Percentiles rank a stretch among this genome's conserved stretches.
Conservation (phyloP, 2,329 filamentous ascomycete genomes). For the Aspergillus ochraceoroseus region DNA sequence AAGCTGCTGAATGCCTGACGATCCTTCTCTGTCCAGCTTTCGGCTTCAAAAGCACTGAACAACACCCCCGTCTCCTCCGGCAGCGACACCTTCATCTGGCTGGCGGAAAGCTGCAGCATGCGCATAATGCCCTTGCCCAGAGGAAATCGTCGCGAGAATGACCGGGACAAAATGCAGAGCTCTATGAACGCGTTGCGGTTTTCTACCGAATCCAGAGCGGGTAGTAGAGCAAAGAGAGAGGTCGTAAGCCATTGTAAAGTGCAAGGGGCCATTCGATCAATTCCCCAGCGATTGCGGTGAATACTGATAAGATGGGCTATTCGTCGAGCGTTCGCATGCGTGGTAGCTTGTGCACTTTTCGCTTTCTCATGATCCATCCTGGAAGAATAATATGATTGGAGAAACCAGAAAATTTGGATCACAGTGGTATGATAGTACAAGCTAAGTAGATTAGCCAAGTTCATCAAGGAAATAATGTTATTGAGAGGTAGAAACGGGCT, state of each 20-base stretch:
- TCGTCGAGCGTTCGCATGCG: constrained; percentile 21
- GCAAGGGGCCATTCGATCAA: constrained; percentile 26
- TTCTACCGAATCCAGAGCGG: constrained; percentile 21
- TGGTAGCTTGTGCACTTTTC: constrained; percentile 17
- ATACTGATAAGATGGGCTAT: constrained; percentile 24
- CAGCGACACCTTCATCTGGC: constrained; percentile 20
- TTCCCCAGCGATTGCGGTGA: constrained; percentile 29
- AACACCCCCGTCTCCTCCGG: constrained; percentile 25
- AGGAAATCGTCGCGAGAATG: constrained; percentile 26
- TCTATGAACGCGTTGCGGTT: constrained; percentile 27
- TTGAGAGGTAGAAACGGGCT: constrained; percentile 2
- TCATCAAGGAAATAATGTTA: too few relatives aligned
- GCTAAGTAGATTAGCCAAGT: constrained; percentile 13
- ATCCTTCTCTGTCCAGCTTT: constrained; percentile 19
- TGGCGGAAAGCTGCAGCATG: constrained; percentile 28
- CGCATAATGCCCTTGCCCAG: constrained; percentile 27
- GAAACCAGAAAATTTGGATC: constrained; percentile 28
- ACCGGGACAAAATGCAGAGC: constrained; percentile 24
- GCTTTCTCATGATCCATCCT: constrained; percentile 6
- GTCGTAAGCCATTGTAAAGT: constrained; percentile 27
- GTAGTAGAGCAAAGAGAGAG: constrained; percentile 27
- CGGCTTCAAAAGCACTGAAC: constrained; percentile 22
- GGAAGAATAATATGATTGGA: constrained; percentile 15
- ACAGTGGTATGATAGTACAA: constrained; percentile 28
- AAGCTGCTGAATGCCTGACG: constrained; percentile 23